Conservation (phyloP, 495 filamentous ascomycete species). For the Aspergillus heteromorphus region DNA sequence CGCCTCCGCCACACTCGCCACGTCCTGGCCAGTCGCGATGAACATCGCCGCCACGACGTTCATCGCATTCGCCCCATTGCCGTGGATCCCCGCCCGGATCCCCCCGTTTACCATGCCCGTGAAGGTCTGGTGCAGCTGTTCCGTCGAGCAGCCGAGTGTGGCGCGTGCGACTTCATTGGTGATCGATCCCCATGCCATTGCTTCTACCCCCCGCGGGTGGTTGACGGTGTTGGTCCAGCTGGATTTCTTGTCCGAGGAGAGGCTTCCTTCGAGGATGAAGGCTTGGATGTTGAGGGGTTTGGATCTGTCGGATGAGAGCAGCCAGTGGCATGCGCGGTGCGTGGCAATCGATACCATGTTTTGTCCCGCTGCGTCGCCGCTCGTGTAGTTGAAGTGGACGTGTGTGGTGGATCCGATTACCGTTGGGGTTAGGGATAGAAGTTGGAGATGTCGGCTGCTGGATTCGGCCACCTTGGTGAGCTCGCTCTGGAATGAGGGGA, state of each 20-base stretch:
- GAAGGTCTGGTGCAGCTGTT: background rate
- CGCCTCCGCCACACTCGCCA: conserved; percentile 6
- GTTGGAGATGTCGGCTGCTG: conserved; percentile 6
- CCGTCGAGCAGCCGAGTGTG: conserved; percentile 1
- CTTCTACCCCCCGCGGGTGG: conserved; percentile 8
- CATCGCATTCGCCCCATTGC: conserved; percentile 4
- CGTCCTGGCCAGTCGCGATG: conserved; percentile 13
- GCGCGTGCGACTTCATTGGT: conserved; percentile 1
- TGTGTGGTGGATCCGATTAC: conserved; percentile 8
- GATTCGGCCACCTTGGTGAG: conserved; percentile 7
- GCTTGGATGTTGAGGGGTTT: background rate
- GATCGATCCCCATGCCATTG: conserved; percentile 11
- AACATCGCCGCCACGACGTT: conserved; percentile 15
- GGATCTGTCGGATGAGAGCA: background rate
- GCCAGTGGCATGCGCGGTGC: conserved; percentile 5
- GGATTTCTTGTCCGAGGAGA: conserved; percentile 9
- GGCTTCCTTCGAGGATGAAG: conserved; percentile 2
- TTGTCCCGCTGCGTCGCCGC: conserved; percentile 11
- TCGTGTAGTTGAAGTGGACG: conserved; percentile 6
- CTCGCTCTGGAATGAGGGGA: background rate
- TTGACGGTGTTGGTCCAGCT: conserved; percentile 6
- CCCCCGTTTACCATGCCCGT: conserved; percentile 2
- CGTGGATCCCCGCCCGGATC: conserved; percentile 7
- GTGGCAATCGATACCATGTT: conserved; percentile 16
- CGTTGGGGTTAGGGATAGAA: background rate